A percentile compares a stretch with the other conserved stretches of the same genome.
Evolutionary conservation across 179 eudicot species (phyloP).

Genomic region (Vitellaria paradoxa): DNA sequence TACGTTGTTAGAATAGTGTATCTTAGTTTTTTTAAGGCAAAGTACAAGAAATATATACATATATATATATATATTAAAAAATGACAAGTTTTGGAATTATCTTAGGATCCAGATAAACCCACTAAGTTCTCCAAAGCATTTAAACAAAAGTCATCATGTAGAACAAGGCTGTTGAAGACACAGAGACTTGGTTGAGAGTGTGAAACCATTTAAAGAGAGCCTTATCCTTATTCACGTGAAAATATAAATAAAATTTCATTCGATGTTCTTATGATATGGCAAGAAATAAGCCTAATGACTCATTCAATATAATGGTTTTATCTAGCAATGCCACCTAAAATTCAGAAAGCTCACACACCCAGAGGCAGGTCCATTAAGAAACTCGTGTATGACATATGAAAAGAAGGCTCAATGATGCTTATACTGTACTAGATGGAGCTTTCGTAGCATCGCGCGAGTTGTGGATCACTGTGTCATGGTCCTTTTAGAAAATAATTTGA

Average conservation of each 20-base stretch:
- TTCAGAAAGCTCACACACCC: neutral
- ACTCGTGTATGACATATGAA: neutral
- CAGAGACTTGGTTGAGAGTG: neutral
- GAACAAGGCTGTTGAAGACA: conserved; percentile 2
- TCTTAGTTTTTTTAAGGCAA: neutral
- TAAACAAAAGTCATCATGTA: neutral
- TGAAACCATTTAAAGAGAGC: neutral
- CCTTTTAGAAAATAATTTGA: neutral
- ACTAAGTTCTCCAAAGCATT: neutral
- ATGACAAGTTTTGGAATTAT: neutral
- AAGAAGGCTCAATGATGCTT: neutral
- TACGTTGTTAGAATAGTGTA: neutral
- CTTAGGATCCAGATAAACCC: neutral
- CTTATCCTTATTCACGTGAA: neutral
- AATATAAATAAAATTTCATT: neutral
- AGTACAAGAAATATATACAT: neutral
- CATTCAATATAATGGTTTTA: neutral
- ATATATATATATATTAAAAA: too few species aligned
- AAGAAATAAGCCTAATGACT: neutral
- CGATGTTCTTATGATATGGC: neutral
- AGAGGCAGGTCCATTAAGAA: neutral
- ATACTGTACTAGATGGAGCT: neutral
- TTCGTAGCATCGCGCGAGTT: neutral
- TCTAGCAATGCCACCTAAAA: neutral
- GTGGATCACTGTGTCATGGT: neutral